Percentiles rank a stretch among this genome's conserved stretches.
Evolutionary conservation across 768 basidiomycete species (phyloP).

Genomic region (Glaciozyma antarctica): DNA sequence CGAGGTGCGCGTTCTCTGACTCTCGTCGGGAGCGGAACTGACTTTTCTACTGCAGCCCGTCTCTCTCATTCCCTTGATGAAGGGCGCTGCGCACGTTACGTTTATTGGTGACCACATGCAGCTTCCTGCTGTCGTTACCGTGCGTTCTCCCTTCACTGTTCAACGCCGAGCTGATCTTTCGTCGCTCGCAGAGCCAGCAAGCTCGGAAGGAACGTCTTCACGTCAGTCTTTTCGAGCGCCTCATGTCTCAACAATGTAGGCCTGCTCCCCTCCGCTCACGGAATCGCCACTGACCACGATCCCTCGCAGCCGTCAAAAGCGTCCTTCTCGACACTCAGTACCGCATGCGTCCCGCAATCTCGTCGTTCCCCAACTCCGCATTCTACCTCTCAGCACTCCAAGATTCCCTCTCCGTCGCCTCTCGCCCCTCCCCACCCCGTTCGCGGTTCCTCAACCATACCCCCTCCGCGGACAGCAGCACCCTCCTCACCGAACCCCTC

Average conservation of each 20-base stretch:
- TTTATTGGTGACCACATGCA: slow-evolving; percentile 98
- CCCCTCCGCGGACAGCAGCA: not conserved
- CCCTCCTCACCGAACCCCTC: slow-evolving; percentile 43
- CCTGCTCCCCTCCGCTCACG: not conserved
- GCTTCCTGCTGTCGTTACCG: slow-evolving; percentile 69
- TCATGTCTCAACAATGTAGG: slow-evolving; percentile 69
- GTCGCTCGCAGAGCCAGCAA: slow-evolving; percentile 49
- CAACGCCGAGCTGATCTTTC: not conserved
- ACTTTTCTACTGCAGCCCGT: slow-evolving; percentile 49
- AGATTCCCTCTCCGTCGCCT: slow-evolving; percentile 41
- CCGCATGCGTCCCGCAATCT: slow-evolving; percentile 87
- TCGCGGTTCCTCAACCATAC: slow-evolving; percentile 15
- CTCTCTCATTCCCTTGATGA: slow-evolving; percentile 82
- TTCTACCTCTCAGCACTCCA: slow-evolving; percentile 65
- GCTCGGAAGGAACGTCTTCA: slow-evolving; percentile 65
- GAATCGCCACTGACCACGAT: slow-evolving; percentile 11
- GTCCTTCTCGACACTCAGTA: slow-evolving; percentile 93
- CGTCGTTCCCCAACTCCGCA: slow-evolving; percentile 70
- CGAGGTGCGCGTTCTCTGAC: slow-evolving; percentile 42
- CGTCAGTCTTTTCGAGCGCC: slow-evolving; percentile 75
- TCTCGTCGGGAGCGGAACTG: too few relatives aligned
- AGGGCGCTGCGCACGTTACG: slow-evolving; percentile 73
- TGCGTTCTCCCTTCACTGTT: not conserved
- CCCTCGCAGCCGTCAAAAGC: slow-evolving; percentile 60
- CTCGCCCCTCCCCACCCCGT: slow-evolving; percentile 9